phyloP scores from a whole-genome alignment of 331 rosid species.

The Pyracantha coccinea region DNA sequence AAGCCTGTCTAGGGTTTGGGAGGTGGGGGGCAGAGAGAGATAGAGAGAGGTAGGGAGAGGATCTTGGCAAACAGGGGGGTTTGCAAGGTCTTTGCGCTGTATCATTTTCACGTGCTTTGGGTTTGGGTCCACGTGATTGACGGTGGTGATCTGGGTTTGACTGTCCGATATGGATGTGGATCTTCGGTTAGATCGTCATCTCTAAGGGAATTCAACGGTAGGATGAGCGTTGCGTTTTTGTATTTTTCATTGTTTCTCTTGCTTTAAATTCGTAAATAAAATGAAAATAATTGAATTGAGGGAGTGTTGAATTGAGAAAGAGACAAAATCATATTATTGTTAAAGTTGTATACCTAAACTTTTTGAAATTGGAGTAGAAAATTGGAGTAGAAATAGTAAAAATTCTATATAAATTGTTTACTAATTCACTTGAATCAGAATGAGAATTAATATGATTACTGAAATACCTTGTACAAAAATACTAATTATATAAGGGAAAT shows the following conservation, averaged over 20 bases:
- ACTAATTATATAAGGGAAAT: too few species aligned
- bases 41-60: not conserved
- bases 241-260: not conserved
- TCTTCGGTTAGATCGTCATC: not conserved
- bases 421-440: too few species aligned
- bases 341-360: too few species aligned
- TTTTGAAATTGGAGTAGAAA: too few species aligned
- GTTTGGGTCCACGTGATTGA: conserved; percentile 15
- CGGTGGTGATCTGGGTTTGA: conserved; percentile 7
- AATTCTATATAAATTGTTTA: too few species aligned
- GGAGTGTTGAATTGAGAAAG: too few species aligned
- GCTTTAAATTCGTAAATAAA: not conserved
- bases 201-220: not conserved
- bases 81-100: conserved; percentile 3
- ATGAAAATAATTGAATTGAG: too few species aligned
- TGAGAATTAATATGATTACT: too few species aligned
- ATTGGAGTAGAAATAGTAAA: too few species aligned
- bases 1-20: conserved; percentile 44
- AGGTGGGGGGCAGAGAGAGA: not conserved
- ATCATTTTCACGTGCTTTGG: conserved; percentile 1
- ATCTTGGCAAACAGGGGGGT: conserved; percentile 23
- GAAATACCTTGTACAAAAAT: too few species aligned
- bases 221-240: not conserved
- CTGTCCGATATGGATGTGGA: not conserved
- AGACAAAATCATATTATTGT: too few species aligned